These are phyloP conservation scores for Lactarius sp. DNA, from an alignment of 768 basidiomycete genomes.

Conservation along the genomic window DNA sequence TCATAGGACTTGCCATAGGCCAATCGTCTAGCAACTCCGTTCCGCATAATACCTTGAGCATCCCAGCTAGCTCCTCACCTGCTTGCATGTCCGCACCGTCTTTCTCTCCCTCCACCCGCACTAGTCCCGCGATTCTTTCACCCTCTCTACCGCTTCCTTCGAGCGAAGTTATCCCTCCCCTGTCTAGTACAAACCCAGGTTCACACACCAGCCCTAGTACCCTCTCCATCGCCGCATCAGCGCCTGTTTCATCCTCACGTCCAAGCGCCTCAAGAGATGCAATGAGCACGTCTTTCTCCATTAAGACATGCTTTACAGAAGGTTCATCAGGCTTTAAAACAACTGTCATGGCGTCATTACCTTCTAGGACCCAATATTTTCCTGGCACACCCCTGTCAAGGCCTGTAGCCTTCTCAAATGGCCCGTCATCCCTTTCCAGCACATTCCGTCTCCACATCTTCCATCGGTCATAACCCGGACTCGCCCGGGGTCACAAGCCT, in stretches of 20 bases:
- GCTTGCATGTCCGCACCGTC: not conserved
- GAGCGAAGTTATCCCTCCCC: not conserved
- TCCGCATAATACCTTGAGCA: too few species aligned
- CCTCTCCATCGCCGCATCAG: not conserved
- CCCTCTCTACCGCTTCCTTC: not conserved
- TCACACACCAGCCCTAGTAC: not conserved
- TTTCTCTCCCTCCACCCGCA: not conserved
- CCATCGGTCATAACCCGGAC: too few species aligned
- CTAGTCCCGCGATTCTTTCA: not conserved
- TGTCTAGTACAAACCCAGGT: not conserved
- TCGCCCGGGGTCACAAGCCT: too few species aligned
- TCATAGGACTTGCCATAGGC: not conserved
- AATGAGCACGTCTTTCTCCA: not conserved
- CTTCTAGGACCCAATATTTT: not conserved
- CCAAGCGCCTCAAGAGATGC: not conserved
- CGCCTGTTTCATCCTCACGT: not conserved
- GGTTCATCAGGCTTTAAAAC: not conserved
- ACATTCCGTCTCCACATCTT: too few species aligned
- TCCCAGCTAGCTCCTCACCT: not conserved
- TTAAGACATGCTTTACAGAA: not conserved
- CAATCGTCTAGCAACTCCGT: not conserved
- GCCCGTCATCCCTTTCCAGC: not conserved
- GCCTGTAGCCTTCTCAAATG: not conserved
- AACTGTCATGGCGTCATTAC: not conserved
- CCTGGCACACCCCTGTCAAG: not conserved